Evolutionary conservation across 1,284 basidiomycete genomes (phyloP).

Genomic region (Cryptococcus sp.): DNA sequence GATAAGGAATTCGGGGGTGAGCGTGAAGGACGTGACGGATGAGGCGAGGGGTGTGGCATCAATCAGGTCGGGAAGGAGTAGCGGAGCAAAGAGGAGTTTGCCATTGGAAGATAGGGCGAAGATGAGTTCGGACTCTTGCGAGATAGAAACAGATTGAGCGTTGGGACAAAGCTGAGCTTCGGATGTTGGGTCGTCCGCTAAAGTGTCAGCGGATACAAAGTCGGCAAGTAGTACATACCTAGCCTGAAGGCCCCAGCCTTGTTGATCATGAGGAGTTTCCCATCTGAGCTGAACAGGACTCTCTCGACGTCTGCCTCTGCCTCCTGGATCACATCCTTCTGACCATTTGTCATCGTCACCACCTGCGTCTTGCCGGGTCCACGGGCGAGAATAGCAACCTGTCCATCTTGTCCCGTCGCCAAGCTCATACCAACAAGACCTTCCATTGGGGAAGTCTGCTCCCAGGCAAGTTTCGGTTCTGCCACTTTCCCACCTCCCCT

Average conservation of each 20-base stretch:
- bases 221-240: conserved; percentile 5
- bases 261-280: conserved; percentile 28
- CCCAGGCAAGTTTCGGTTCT: conserved; percentile 58
- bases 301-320: conserved; percentile 19
- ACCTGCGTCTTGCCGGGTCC: conserved; percentile 3
- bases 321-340: conserved; percentile 8
- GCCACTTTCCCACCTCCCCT: conserved; percentile 59
- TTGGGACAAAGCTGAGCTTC: conserved; percentile 22
- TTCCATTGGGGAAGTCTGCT: conserved; percentile 7
- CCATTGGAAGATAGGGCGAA: conserved; percentile 65
- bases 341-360: conserved; percentile 5
- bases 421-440: conserved; percentile 8
- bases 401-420: conserved; percentile 20
- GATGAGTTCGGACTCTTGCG: conserved; percentile 49
- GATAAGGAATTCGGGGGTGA: conserved; percentile 77
- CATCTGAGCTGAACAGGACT: conserved; percentile 25
- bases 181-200: neutral
- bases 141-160: conserved; percentile 20
- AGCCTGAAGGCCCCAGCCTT: conserved; percentile 19
- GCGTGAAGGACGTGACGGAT: conserved; percentile 72
- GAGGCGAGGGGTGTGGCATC: conserved; percentile 52
- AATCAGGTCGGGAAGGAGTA: conserved; percentile 14
- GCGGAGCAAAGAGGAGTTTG: conserved; percentile 56
- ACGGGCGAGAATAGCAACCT: conserved; percentile 29
- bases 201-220: neutral